Conservation (phyloP, 2,329 filamentous ascomycete genomes). For the Phialemonium atrogriseum region DNA sequence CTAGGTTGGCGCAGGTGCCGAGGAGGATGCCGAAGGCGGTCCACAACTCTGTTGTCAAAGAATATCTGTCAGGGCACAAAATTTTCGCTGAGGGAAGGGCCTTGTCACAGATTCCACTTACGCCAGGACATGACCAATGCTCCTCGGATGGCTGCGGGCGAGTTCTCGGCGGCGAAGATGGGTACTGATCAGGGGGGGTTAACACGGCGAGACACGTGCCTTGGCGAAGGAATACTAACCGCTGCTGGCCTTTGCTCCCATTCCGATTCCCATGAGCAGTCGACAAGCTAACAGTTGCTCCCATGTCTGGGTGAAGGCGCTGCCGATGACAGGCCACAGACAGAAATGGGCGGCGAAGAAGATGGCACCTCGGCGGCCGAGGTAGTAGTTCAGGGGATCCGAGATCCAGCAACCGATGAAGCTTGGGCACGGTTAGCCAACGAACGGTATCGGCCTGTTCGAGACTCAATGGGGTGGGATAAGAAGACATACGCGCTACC, state of each 20-base stretch:
- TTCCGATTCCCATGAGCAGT: slow-evolving; percentile 61
- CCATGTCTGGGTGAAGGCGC: slow-evolving; percentile 58
- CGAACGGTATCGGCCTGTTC: too few relatives aligned
- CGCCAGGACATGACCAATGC: slow-evolving; percentile 47
- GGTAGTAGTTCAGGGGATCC: slow-evolving; percentile 33
- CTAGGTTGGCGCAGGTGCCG: slow-evolving; percentile 53
- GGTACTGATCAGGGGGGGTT: slow-evolving; percentile 35
- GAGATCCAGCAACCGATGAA: slow-evolving; percentile 45
- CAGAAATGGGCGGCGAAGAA: slow-evolving; percentile 35
- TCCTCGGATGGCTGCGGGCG: slow-evolving; percentile 43
- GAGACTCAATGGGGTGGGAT: neutral
- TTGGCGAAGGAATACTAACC: slow-evolving; percentile 22
- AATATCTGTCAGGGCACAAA: too few relatives aligned
- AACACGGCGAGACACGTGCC: neutral
- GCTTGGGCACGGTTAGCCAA: slow-evolving; percentile 17
- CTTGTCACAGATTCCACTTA: slow-evolving; percentile 24
- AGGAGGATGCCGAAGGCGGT: slow-evolving; percentile 40
- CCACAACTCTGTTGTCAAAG: slow-evolving; percentile 47
- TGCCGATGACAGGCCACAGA: slow-evolving; percentile 52
- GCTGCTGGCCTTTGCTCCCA: slow-evolving; percentile 56
- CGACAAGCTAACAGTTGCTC: slow-evolving; percentile 58
- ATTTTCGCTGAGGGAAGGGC: slow-evolving; percentile 36
- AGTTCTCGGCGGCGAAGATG: slow-evolving; percentile 44
- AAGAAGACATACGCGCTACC: slow-evolving; percentile 21
- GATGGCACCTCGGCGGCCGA: slow-evolving; percentile 32